phyloP scores from a whole-genome alignment of 78 protist genomes.

The Tieghemostelium lacteum region DNA sequence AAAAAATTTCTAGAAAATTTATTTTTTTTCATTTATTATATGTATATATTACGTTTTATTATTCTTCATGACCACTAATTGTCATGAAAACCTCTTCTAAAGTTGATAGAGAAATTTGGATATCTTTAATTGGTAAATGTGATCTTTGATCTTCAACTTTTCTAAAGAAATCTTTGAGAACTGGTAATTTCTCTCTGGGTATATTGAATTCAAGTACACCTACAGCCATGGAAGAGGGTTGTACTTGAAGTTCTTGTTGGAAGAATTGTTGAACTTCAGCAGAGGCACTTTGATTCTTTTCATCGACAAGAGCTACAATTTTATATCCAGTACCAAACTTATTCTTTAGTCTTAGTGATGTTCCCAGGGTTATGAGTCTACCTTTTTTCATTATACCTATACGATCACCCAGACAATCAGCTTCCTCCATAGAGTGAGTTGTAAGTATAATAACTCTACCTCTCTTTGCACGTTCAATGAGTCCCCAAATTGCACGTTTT shows the following conservation, averaged over 20 bases:
- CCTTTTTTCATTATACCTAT: constrained; percentile 95
- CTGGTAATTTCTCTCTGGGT: not conserved
- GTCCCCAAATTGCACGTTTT: constrained; percentile 85
- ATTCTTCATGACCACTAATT: constrained; percentile 46
- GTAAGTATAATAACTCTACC: constrained; percentile 85
- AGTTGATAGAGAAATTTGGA: constrained; percentile 24
- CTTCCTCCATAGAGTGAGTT: constrained; percentile 97
- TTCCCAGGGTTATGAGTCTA: constrained; percentile 78
- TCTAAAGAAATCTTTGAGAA: not conserved
- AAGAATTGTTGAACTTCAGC: not conserved
- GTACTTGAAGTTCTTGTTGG: not conserved
- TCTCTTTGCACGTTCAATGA: constrained; percentile 46
- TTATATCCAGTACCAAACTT: constrained; percentile 95
- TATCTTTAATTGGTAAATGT: not conserved
- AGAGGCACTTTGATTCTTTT: not conserved
- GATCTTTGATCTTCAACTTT: not conserved
- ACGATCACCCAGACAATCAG: constrained; percentile 93
- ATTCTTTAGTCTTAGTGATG: constrained; percentile 82
- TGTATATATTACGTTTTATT: no score
- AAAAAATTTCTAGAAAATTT: no score
- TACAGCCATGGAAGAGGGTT: not conserved
- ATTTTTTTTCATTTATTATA: no score
- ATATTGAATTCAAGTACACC: constrained; percentile 13
- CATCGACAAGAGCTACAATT: constrained; percentile 10
- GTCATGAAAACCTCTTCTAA: constrained; percentile 53